Evolutionary conservation across 305 asterid species (phyloP), one percentile per base, ranked within the genome.

Genomic region (Plantago rigida): DNA sequence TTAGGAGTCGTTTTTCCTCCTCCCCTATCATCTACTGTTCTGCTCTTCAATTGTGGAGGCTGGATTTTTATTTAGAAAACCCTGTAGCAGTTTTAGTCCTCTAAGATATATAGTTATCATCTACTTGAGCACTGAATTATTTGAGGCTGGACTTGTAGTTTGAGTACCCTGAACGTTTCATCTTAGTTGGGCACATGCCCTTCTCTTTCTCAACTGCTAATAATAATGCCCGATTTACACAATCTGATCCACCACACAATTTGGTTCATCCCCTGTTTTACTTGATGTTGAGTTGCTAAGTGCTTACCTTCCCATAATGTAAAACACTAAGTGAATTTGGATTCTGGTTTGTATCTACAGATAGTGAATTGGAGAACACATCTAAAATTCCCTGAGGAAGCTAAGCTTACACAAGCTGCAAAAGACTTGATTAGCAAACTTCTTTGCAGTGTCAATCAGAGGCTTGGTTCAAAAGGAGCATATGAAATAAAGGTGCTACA

Each of bases 321-420:
- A 31, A 47, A 22, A 41, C 57, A 61, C 12, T 19, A 60, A 60
- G 41, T 64, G 45, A 64, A 28, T 22, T 64, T 54, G 52, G 52
- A 51, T 39, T 47, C 48, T 61, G 67, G 71, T 45, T 47, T 66
- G 50, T 14, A 49, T 63, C 28, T 74, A 73, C 91, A 93, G 99
- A 89, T 93, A 67, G 99, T 93, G 78, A 89, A 93, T 84, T 93
- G 99, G 99, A 93, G 71, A 79, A 69, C 89, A 48, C 94, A 93
- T 81, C 66, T 89, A 58, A 93, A 84, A 75, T 93, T 89, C 68
- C 97, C 99, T 0, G 94, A 83, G 77, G 99, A 93, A 81, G 97
- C 92, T 60, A 82, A 79, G 76, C 87, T 93, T 55, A 72, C 93
- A 45, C 45, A 63, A 51, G 95, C 78, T 80, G 94, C 94, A 34